Evolutionary conservation across 352 stramenopile species (phyloP).

Genomic region (Globisporangium alternatum): DNA sequence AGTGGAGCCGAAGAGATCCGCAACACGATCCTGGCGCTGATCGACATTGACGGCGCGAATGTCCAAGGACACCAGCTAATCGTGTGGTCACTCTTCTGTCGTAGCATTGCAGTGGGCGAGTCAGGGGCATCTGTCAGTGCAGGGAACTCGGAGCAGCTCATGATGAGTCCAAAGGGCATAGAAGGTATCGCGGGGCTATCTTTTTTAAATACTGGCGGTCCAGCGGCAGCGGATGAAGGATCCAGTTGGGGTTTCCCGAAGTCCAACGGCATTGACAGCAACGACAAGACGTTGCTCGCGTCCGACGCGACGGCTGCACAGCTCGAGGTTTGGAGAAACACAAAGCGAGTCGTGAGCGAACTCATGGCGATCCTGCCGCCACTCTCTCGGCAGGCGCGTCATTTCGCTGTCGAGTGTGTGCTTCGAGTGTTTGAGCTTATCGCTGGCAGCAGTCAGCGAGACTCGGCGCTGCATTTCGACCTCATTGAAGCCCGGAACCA

Average conservation of each 20-base stretch:
- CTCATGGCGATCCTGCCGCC: slow-evolving; percentile 60
- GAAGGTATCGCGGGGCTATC: slow-evolving; percentile 18
- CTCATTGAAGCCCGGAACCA: slow-evolving; percentile 44
- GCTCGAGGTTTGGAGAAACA: slow-evolving; percentile 69
- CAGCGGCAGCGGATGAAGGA: slow-evolving; percentile 1
- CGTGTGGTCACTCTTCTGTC: slow-evolving; percentile 73
- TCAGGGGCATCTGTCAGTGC: slow-evolving; percentile 36
- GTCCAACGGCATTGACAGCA: slow-evolving; percentile 4
- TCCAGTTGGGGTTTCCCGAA: slow-evolving; percentile 6
- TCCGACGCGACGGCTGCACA: slow-evolving; percentile 46
- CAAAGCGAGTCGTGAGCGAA: slow-evolving; percentile 61
- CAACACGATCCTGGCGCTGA: slow-evolving; percentile 55
- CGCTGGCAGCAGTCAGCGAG: slow-evolving; percentile 16
- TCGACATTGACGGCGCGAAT: slow-evolving; percentile 63
- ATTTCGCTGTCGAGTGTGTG: slow-evolving; percentile 79
- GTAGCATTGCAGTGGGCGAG: slow-evolving; percentile 77
- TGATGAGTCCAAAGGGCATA: slow-evolving; percentile 73
- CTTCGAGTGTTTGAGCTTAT: slow-evolving; percentile 71
- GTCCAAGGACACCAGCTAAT: slow-evolving; percentile 47
- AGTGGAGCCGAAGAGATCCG: slow-evolving; percentile 44
- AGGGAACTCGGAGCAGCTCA: slow-evolving; percentile 36
- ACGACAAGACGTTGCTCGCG: slow-evolving; percentile 23
- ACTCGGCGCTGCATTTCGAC: slow-evolving; percentile 68
- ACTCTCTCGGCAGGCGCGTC: slow-evolving; percentile 68
- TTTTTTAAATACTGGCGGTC: slow-evolving; percentile 1